phyloP scores from a whole-genome alignment of 306 rosid genomes.

The Pterocarpus santalinus region DNA sequence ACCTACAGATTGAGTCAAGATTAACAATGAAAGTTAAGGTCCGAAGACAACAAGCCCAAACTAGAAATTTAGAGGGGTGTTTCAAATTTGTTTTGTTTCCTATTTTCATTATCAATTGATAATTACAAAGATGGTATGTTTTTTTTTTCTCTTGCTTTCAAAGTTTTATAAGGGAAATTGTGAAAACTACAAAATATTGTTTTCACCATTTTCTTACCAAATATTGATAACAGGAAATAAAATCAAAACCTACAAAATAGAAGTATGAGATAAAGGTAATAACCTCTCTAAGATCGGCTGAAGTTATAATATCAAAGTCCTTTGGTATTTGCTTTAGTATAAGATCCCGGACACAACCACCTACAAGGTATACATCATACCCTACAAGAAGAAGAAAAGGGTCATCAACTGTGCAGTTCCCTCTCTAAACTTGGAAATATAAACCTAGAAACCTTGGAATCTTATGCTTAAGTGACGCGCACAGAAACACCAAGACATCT shows the following conservation, averaged over 20 bases:
- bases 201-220: not conserved
- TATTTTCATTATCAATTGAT: not conserved
- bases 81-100: not conserved
- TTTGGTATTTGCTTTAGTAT: constrained; percentile 59
- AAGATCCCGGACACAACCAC: constrained; percentile 65
- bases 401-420: constrained; percentile 37
- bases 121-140: not conserved
- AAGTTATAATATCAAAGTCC: constrained; percentile 70
- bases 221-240: not conserved
- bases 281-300: constrained; percentile 89
- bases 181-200: not conserved
- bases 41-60: constrained; percentile 13
- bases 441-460: constrained; percentile 31
- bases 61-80: constrained; percentile 10
- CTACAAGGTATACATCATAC: constrained; percentile 61
- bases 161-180: not conserved
- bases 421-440: constrained; percentile 33
- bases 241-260: constrained; percentile 16
- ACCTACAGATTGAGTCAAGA: constrained; percentile 63
- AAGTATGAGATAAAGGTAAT: constrained; percentile 48
- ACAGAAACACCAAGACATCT: constrained; percentile 16
- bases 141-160: not conserved
- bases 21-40: constrained; percentile 44
- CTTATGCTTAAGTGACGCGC: constrained; percentile 4
- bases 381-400: constrained; percentile 48